Percentiles rank a stretch among this genome's conserved stretches.
Conservation (phyloP, 2,329 filamentous ascomycete genomes). For the Penicillium sp. region DNA sequence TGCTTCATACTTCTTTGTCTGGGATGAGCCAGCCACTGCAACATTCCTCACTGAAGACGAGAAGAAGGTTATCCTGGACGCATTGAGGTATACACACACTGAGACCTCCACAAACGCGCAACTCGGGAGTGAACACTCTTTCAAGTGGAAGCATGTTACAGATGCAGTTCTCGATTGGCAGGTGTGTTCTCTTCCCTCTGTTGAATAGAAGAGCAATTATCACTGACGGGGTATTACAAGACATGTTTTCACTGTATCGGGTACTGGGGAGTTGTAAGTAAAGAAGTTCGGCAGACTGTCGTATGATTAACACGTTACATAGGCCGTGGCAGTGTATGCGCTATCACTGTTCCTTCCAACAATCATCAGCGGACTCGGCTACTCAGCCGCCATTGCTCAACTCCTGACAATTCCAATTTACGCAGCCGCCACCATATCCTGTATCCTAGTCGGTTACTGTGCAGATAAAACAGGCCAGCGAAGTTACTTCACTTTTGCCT, state of each 20-base stretch:
- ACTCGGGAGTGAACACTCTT: not conserved
- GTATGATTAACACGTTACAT: not conserved
- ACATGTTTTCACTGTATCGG: conserved; percentile 4
- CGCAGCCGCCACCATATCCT: conserved; percentile 19
- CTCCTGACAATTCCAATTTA: conserved; percentile 29
- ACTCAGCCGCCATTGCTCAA: conserved; percentile 20
- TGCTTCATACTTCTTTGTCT: conserved; percentile 62
- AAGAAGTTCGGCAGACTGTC: not conserved
- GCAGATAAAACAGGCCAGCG: conserved; percentile 3
- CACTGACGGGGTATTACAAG: not conserved
- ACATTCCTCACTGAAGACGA: conserved; percentile 69
- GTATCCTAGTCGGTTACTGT: conserved; percentile 4
- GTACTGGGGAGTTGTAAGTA: conserved; percentile 9
- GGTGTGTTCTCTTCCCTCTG: not conserved
- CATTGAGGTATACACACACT: not conserved
- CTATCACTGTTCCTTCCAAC: conserved; percentile 21
- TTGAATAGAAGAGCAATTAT: not conserved
- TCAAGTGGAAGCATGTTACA: conserved; percentile 3
- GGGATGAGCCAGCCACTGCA: conserved; percentile 69
- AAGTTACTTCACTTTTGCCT: conserved; percentile 3
- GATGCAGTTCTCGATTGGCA: conserved; percentile 5
- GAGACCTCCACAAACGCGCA: conserved; percentile 1
- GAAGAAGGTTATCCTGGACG: not conserved
- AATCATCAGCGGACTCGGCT: conserved; percentile 27
- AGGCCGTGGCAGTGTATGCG: conserved; percentile 16